Evolutionary conservation across 345 rosid species (phyloP).

Genomic region (Physaria fendleri): DNA sequence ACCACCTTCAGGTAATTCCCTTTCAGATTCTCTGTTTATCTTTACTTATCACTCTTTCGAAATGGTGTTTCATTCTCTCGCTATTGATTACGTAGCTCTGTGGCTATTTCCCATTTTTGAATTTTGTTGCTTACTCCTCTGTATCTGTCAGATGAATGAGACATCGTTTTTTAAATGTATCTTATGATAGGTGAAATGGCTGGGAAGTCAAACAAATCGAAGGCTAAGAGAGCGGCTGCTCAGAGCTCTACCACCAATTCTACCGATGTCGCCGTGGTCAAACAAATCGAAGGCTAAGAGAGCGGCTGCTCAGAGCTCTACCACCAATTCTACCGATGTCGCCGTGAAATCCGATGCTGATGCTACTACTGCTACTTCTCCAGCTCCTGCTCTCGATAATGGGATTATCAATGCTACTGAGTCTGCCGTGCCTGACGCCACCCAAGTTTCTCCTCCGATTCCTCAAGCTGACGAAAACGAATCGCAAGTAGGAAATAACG

Average conservation of each 20-base stretch:
- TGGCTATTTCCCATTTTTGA: constrained; percentile 11
- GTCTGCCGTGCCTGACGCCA: constrained; percentile 28
- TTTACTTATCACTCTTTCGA: not conserved
- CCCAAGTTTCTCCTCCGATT: constrained; percentile 30
- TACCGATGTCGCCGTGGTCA: constrained; percentile 29
- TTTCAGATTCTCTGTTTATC: constrained; percentile 5
- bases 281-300: too few species aligned
- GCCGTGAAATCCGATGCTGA: constrained; percentile 35
- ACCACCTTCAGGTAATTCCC: constrained; percentile 13
- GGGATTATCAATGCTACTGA: constrained; percentile 31
- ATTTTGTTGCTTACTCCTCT: not conserved
- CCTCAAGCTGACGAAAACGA: constrained; percentile 37
- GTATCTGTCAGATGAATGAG: not conserved
- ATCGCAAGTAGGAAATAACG: constrained; percentile 34
- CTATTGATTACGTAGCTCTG: too few species aligned
- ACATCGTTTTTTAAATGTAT: not conserved
- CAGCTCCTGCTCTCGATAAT: constrained; percentile 8
- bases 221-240: constrained; percentile 45
- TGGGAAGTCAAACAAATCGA: constrained; percentile 84
- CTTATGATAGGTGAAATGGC: constrained; percentile 45
- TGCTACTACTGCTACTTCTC: too few species aligned
- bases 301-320: constrained; percentile 23
- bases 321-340: constrained; percentile 31
- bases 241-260: constrained; percentile 28
- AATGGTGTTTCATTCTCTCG: not conserved